Conservation (phyloP, 495 filamentous ascomycete species). For the Penicillium salamii region DNA sequence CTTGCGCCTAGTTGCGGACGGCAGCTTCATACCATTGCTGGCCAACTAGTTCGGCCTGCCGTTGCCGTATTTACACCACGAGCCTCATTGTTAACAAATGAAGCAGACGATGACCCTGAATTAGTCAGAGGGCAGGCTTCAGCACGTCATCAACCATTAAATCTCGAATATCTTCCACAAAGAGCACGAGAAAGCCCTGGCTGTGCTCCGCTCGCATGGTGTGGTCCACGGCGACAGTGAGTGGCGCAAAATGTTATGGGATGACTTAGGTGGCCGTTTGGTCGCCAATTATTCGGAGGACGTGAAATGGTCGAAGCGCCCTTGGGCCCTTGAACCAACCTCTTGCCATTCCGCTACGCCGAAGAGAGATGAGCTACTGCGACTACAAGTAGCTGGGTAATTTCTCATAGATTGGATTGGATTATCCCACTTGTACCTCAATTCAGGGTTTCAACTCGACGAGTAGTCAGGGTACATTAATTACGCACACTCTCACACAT, state of each 20-base stretch:
- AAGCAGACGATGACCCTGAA: background rate
- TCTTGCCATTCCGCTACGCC: background rate
- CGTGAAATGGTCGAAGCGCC: background rate
- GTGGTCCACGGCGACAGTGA: background rate
- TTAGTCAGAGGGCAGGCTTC: background rate
- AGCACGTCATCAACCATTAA: background rate
- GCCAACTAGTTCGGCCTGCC: too few species aligned
- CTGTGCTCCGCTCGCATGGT: background rate
- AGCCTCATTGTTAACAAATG: too few species aligned
- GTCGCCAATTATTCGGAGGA: background rate
- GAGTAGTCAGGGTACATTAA: too few species aligned
- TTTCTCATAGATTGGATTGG: too few species aligned
- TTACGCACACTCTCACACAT: too few species aligned
- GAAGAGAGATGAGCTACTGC: too few species aligned
- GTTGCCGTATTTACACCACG: too few species aligned
- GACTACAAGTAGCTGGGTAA: too few species aligned
- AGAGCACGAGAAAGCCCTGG: background rate
- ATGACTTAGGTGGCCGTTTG: background rate
- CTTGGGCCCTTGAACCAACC: background rate
- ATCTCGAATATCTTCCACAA: background rate
- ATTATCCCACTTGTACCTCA: too few species aligned
- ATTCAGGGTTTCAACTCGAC: too few species aligned
- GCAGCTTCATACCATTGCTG: too few species aligned
- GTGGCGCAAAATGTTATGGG: slow-evolving; percentile 2
- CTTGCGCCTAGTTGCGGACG: too few species aligned